These are phyloP conservation scores for Lepidopterella palustris DNA, from an alignment of 495 filamentous ascomycete species.

Conservation along the genomic window DNA sequence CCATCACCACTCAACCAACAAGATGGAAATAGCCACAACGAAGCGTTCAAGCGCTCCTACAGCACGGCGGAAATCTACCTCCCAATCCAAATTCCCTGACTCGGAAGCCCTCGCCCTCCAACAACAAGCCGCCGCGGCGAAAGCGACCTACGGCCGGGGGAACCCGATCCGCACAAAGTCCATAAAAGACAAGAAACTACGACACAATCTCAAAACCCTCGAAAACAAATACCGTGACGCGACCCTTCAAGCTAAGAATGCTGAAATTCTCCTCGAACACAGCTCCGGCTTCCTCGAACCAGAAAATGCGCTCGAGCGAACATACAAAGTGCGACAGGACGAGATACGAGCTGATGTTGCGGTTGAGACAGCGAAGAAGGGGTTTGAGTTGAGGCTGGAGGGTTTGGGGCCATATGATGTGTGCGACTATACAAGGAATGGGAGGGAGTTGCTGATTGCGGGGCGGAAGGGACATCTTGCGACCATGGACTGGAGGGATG, in stretches of 20 bases:
- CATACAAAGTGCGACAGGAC: conserved; percentile 84
- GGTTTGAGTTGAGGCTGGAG: conserved; percentile 81
- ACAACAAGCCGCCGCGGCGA: conserved; percentile 48
- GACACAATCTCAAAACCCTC: conserved; percentile 66
- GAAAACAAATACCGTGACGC: conserved; percentile 80
- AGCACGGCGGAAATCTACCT: conserved; percentile 11
- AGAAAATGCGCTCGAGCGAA: conserved; percentile 80
- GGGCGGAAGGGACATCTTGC: conserved; percentile 93
- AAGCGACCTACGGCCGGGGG: conserved; percentile 78
- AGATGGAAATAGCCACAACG: conserved; percentile 9
- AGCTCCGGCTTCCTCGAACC: conserved; percentile 81
- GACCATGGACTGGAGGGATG: conserved; percentile 92
- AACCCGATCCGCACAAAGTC: conserved; percentile 51
- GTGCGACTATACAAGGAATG: conserved; percentile 79
- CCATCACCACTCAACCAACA: background rate
- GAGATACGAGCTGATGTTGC: conserved; percentile 71
- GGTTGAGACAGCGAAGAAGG: conserved; percentile 80
- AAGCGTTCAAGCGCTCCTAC: conserved; percentile 2
- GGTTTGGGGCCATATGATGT: conserved; percentile 76
- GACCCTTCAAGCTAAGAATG: conserved; percentile 76
- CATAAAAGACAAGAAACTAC: conserved; percentile 80
- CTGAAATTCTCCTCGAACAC: conserved; percentile 89
- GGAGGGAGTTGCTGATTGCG: conserved; percentile 73
- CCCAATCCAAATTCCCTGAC: conserved; percentile 19
- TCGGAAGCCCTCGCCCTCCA: conserved; percentile 28